Conservation (phyloP, 768 basidiomycete genomes). For the Leucocoprinus leucothites region DNA sequence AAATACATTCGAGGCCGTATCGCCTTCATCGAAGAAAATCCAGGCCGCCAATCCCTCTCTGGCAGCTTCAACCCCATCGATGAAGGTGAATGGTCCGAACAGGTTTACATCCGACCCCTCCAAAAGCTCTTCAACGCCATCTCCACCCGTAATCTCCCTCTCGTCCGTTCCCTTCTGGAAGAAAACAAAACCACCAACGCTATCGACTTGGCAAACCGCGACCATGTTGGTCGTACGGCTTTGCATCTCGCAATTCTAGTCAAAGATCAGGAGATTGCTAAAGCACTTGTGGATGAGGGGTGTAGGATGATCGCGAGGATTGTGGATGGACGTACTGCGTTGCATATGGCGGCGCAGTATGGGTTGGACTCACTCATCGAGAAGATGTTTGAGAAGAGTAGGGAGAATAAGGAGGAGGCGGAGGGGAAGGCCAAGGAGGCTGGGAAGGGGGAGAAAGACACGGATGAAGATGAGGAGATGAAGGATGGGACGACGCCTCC, state of each 20-base stretch:
- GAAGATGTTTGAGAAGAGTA: constrained; percentile 51
- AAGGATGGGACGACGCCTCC: constrained; percentile 19
- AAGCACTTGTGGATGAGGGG: constrained; percentile 51
- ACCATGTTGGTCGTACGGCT: constrained; percentile 59
- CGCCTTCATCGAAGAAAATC: constrained; percentile 55
- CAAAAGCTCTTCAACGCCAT: constrained; percentile 59
- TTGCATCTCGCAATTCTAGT: constrained; percentile 57
- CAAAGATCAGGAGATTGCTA: constrained; percentile 42
- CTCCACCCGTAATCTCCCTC: constrained; percentile 32
- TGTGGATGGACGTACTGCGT: constrained; percentile 51
- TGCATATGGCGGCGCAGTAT: constrained; percentile 56
- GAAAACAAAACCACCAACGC: constrained; percentile 32
- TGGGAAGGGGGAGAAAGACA: constrained; percentile 6
- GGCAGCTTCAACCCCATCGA: constrained; percentile 69
- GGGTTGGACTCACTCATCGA: constrained; percentile 37
- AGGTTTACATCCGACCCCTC: constrained; percentile 54
- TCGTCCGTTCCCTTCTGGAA: constrained; percentile 29
- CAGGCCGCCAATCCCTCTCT: constrained; percentile 57
- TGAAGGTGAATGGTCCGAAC: constrained; percentile 61
- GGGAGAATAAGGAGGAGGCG: constrained; percentile 30
- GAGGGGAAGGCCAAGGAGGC: constrained; percentile 20
- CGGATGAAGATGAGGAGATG: constrained; percentile 21
- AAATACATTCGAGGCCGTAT: constrained; percentile 52
- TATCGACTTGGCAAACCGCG: constrained; percentile 49
- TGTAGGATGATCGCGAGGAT: constrained; percentile 54